phyloP scores from a whole-genome alignment of 176 grass and related monocot genomes.

The Juncus effusus region DNA sequence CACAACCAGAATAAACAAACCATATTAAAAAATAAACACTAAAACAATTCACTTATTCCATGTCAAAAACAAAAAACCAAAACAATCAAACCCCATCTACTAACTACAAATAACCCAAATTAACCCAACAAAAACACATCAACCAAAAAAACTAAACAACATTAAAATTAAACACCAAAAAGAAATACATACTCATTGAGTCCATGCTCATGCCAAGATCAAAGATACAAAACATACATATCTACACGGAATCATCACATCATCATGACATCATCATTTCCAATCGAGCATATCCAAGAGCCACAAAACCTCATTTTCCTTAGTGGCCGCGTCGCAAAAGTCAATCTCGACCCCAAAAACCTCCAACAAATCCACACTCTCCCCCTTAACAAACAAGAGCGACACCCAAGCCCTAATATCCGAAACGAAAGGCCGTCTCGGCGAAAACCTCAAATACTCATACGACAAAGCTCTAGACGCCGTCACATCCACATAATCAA shows the following conservation, averaged over 20 bases:
- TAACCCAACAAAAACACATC: no score
- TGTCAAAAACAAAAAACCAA: no score
- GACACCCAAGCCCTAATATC: conserved; percentile 78
- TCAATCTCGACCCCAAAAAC: conserved; percentile 80
- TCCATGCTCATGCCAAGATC: neutral
- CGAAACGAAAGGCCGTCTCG: conserved; percentile 59
- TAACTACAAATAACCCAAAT: no score
- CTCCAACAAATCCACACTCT: conserved; percentile 31
- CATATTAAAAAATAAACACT: no score
- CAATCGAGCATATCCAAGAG: conserved; percentile 85
- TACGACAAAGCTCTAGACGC: conserved; percentile 57
- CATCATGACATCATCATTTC: conserved; percentile 38
- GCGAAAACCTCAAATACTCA: conserved; percentile 71
- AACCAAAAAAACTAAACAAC: no score
- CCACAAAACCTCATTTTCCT: conserved; percentile 67
- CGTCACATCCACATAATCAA: conserved; percentile 70
- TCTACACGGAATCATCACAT: neutral
- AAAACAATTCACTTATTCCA: no score
- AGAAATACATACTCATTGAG: neutral
- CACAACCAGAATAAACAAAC: no score
- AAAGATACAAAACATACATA: neutral
- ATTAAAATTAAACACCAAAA: neutral
- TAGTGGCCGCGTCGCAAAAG: conserved; percentile 66
- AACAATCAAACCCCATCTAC: no score
- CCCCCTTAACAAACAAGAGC: conserved; percentile 52